A percentile compares a stretch with the other conserved stretches of the same genome.
Evolutionary conservation across 495 filamentous ascomycete genomes (phyloP).

Genomic region (Tuber microsphaerosporum): DNA sequence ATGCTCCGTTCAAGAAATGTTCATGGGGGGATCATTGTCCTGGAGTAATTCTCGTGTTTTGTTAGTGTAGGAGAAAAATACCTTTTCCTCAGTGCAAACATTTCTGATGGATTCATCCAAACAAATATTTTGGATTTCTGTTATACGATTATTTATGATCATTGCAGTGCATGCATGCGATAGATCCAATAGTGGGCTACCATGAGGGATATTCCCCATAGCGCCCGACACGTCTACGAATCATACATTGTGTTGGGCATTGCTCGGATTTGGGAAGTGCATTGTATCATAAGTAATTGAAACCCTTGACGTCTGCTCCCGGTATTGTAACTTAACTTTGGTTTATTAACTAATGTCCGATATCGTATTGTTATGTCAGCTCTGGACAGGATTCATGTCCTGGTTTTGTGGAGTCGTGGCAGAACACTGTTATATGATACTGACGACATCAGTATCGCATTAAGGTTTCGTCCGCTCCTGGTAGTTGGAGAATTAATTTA

Average conservation of each 20-base stretch:
- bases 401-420: not conserved
- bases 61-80: not conserved
- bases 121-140: not conserved
- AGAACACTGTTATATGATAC: not conserved
- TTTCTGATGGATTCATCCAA: not conserved
- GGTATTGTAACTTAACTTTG: not conserved
- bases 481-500: not conserved
- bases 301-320: not conserved
- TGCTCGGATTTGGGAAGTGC: not conserved
- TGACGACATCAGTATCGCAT: not conserved
- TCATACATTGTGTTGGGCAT: not conserved
- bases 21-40: not conserved
- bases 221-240: not conserved
- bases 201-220: not conserved
- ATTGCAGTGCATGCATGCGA: not conserved
- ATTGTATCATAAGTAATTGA: not conserved
- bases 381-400: not conserved
- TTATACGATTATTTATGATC: not conserved
- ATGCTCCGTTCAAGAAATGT: not conserved
- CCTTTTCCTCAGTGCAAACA: not conserved
- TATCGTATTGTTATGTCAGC: not conserved
- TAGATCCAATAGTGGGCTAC: not conserved
- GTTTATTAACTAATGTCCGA: not conserved
- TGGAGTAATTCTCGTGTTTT: not conserved
- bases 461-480: conserved; percentile 1